Base-by-base conservation (phyloP, 2,329 filamentous ascomycete species). In the Beauveria varroae region DNA sequence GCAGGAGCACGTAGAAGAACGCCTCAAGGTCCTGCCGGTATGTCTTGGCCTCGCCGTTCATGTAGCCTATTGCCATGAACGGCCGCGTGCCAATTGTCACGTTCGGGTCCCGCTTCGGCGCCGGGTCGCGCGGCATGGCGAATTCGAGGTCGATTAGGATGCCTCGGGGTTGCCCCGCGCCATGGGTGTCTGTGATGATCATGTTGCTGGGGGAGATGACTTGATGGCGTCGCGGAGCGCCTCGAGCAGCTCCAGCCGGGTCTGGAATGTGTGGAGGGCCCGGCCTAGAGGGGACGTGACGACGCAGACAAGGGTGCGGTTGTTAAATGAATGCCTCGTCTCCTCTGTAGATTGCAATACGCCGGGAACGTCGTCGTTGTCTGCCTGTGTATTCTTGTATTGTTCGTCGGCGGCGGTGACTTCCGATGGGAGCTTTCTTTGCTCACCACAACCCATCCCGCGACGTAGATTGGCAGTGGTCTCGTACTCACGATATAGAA, bases 11-110 rank as follows among this genome's bases (percentile, higher is more conserved):
- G 20, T 70, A 72, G 5, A 72, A 30, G 34, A 72, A 71, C 0
- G 70, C 67, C 52, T 72, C 70, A 0, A 72, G 63, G 14, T 71
- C 69, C 9, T 71, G 67, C 1, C 66, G 64, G 37, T 68, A 70
- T 1, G 65, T 69, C 9, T 64, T 64, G 0, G 12, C 14, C 2
- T 63, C 56, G 0, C 54, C 16, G 1, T 26, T 54, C 2, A 67
- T 55, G 8, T 69, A 37, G 5, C 63, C 66, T 37, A 72, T 68
- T 5, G 68, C 67, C 65, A 71, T 69, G 24, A 26, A 49, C 12
- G 46, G 22, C 22, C 14, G 22, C 22, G 47, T 50, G 47, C 47
- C 47, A 9, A n/a, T 12, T 3, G 34, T 37, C 34, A n/a, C 18
- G 14, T 30, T 26, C 2, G 3, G 22, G 37, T 60, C 50, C 49